Evolutionary conservation across 2,329 filamentous ascomycete species (phyloP), one percentile per base, ranked within the genome.

Genomic region (Stachybotrys elegans): DNA sequence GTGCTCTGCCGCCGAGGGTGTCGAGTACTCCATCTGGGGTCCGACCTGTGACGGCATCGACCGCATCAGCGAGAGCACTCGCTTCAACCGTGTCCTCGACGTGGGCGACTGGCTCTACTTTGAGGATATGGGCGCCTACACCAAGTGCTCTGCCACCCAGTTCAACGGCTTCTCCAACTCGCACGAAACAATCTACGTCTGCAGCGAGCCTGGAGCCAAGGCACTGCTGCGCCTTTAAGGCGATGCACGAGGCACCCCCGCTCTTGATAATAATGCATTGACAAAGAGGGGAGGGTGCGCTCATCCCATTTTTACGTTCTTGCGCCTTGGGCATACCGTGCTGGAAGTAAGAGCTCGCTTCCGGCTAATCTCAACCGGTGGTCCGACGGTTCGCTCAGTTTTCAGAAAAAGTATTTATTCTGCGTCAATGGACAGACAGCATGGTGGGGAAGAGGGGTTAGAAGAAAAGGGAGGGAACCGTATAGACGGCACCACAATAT

Each of bases 41-140:
- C 93, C 93, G 1, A 97, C 93, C 14, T 98, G 93, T 62, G 93
- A 98, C 62, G 92, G 93, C 48, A 97, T 98, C 58, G 93, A 98
- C 68, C 87, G 90, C 65, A 95, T 98, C 68, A 81, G 86, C 40
- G 81, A 88, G 63, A 87, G 84, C 61, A 88, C 87, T 65, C 79
- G 76, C 49, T 88, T 96, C 58, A 71, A 81, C 25, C 82, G 86
- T 43, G 78, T 86, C 39, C 72, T 98, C 35, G 84, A 96, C 60
- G 88, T 95, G 7, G 93, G 93, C 42, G 93, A 98, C 66, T 98
- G 93, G 93, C 76, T 98, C 43, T 98, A 95, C 72, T 98, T 98
- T 68, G 89, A 96, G 71, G 83, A 95, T 49, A 98, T 98, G 93
- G 93, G 93, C 44, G 92, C 93, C 20, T 98, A 98, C 69, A 97